A percentile compares a stretch with the other conserved stretches of the same genome.
Evolutionary conservation across 2,329 filamentous ascomycete species (phyloP).

Genomic region (Aspergillus oerlinghausenensis): DNA sequence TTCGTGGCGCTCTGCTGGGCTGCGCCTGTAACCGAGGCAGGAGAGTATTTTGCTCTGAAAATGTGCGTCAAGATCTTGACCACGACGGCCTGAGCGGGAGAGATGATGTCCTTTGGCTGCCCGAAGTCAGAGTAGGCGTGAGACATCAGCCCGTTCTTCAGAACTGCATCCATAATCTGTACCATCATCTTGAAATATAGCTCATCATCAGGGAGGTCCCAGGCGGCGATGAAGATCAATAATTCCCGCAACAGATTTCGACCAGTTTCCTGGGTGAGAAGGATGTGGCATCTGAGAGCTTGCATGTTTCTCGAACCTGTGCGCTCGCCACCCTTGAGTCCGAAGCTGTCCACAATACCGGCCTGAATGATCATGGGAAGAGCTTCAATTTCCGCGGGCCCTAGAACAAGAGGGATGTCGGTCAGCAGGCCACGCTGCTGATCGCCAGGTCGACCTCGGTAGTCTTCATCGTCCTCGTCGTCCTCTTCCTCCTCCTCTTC

Average conservation of each 20-base stretch:
- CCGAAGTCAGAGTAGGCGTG: constrained; percentile 89
- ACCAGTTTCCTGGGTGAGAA: constrained; percentile 84
- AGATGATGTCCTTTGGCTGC: constrained; percentile 93
- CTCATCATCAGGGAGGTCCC: constrained; percentile 90
- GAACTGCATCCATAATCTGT: constrained; percentile 89
- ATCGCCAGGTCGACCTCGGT: constrained; percentile 47
- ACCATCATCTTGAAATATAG: constrained; percentile 96
- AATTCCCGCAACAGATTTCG: constrained; percentile 85
- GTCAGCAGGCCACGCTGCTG: constrained; percentile 74
- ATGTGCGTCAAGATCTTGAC: constrained; percentile 88
- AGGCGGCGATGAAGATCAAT: constrained; percentile 92
- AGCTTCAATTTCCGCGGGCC: constrained; percentile 92
- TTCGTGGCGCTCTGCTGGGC: constrained; percentile 51
- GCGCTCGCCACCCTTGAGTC: constrained; percentile 59
- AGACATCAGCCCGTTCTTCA: constrained; percentile 82
- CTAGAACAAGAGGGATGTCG: constrained; percentile 89
- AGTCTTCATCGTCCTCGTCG: constrained; percentile 50
- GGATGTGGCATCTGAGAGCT: constrained; percentile 81
- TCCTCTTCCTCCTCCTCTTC: constrained; percentile 52
- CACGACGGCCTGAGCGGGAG: constrained; percentile 87
- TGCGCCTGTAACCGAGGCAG: constrained; percentile 43
- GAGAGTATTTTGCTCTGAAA: constrained; percentile 61
- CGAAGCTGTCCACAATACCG: constrained; percentile 80
- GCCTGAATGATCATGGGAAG: constrained; percentile 97
- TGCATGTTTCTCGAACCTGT: constrained; percentile 71